Base-by-base conservation (phyloP, 192 early-diverging fungal species). In the Umbelopsis ramanniana region DNA sequence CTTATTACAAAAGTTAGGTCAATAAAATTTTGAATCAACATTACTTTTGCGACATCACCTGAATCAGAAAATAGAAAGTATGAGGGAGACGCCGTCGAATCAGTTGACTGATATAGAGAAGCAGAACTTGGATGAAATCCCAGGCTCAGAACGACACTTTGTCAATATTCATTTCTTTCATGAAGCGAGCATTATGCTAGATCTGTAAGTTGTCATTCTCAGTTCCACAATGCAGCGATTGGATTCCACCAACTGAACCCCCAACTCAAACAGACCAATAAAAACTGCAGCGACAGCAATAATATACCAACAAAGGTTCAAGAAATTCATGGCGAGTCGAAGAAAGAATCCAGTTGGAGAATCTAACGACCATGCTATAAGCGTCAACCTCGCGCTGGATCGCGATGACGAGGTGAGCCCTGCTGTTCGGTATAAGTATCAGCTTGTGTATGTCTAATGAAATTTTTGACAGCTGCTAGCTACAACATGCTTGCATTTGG, bases 401-500 rank as follows among this genome's bases (percentile, higher is more conserved):
- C 67, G 24, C n/a, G 68, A 82, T 43, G 72, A 76, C 43, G 71
- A 70, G 37, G 72, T 79, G 67, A 46, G 67, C 14, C 40, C 40
- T 6, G 11, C 40, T 43, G 40, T 43, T 43, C 40, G 11, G 40
- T 43, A 43, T 6, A 43, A 7, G 6, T 43, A 43, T 43, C 8
- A 0, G 11, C 6, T 43, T 43, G 11, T 43, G 1, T 48, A 24
- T 46, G 12, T 60, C 19, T 46, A 15, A 19, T 53, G 33, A 69
- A 15, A n/a, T 68, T 35, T n/a, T 21, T n/a, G 26, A 24, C 71
- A 86, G 85, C 67, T 86, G 1, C 74, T 86, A 52, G 81, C 85
- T 2, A 86, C 79, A n/a, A 82, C 85, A 40, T 86, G 85, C 71
- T 52, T 86, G 50, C 82, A 84, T 50, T 63, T 86, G 46, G 85